Base-by-base conservation (phyloP, 805 yeast genomes). In the Yamadazyma scolyti region DNA sequence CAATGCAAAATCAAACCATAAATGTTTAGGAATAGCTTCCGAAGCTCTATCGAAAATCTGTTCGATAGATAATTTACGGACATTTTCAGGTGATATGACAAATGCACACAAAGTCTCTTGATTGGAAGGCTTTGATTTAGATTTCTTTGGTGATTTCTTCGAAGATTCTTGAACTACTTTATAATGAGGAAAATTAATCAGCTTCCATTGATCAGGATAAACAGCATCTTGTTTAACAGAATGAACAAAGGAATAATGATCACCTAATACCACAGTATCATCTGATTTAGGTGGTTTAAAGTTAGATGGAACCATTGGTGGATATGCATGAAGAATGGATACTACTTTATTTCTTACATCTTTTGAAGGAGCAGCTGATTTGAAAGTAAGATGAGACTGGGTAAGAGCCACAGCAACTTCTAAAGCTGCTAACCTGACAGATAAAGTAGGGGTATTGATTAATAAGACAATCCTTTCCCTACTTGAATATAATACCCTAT, bases 401-500 rank as follows among this genome's bases (percentile, higher is more conserved):
- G 78, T 81, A 26, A 83, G 51, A 10, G 76, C 56, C 1, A 75
- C 69, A 20, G 78, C 70, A 7, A 77, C 80, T 36, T 73, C 76
- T 46, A 86, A 57, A 0, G 87, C 79, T 2, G 71, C 63, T 13
- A 79, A 56, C 32, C 79, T 68, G 6, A 88, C 73, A 14, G 68
- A 67, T 18, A 82, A 56, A 6, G 82, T 74, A 10, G 79, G 77
- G 10, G 81, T 68, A 33, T 71, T 71, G 27, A 86, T 49, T 39
- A 88, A 56, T 25, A 65, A 61, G 36, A 68, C 75, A 33, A 88
- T 65, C 21, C 79, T 64, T 29, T 79, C 81, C 12, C 74, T 58
- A 13, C 87, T 78, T n/a, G 78, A 63, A 52, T 84, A 88, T 15
- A 84, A 65, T 30, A 73, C 71, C 39, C 85, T 68, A 45, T 80